Percentiles rank a stretch among this genome's conserved stretches.
Conservation (phyloP, 176 grass and related monocot species). For the Aegilops bicornis region DNA sequence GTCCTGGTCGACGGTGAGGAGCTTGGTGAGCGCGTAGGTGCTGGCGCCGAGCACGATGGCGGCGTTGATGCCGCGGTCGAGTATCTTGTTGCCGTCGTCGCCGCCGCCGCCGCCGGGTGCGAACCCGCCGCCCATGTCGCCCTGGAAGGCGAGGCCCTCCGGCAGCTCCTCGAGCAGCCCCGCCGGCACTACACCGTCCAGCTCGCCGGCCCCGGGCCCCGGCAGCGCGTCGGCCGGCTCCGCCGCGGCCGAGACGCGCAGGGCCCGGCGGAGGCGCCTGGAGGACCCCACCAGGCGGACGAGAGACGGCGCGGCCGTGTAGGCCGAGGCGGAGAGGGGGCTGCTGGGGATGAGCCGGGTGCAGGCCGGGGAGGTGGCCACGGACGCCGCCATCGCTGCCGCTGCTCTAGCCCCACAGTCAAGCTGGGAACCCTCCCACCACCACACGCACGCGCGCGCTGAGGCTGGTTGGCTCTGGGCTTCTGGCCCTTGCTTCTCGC, state of each 20-base stretch:
- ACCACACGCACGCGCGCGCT: neutral
- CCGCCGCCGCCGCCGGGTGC: neutral
- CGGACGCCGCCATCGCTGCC: conserved; percentile 11
- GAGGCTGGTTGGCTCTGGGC: neutral
- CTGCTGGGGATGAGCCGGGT: neutral
- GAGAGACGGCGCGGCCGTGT: neutral
- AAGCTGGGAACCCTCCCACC: neutral
- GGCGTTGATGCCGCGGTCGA: conserved; percentile 72
- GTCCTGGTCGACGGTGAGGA: conserved; percentile 92
- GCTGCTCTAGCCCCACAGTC: neutral
- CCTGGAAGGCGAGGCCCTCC: conserved; percentile 48
- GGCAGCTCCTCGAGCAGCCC: conserved; percentile 39
- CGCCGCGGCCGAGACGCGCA: conserved; percentile 18
- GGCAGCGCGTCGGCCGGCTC: conserved; percentile 34
- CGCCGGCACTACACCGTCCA: neutral
- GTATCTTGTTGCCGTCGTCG: conserved; percentile 33
- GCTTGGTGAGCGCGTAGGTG: conserved; percentile 90
- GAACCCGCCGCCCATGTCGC: conserved; percentile 36
- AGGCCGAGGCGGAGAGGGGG: neutral
- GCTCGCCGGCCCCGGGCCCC: conserved; percentile 2
- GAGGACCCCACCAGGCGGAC: conserved; percentile 12
- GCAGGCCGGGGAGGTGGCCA: conserved; percentile 38
- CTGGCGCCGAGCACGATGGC: conserved; percentile 87
- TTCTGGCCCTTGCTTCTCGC: neutral
- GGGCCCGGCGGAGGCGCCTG: conserved; percentile 15